Percentiles rank a stretch among this genome's conserved stretches.
Conservation (phyloP, 192 early-diverging fungal species). For the Gamsiella multidivaricata region DNA sequence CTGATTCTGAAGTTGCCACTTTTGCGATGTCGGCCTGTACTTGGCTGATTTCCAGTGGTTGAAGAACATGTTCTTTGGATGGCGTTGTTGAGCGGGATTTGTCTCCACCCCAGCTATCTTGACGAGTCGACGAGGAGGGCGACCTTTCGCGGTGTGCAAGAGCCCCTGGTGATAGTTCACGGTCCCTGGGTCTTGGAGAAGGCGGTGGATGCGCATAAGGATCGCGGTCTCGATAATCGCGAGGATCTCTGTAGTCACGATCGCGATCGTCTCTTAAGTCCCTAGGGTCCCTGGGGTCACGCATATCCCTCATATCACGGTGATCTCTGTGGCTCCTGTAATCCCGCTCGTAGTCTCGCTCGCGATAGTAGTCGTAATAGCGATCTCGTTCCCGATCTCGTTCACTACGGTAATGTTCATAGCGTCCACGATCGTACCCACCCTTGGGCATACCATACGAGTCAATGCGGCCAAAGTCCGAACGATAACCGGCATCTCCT, state of each 20-base stretch:
- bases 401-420: slow-evolving; percentile 43
- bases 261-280: slow-evolving; percentile 27
- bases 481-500: slow-evolving; percentile 28
- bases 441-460: slow-evolving; percentile 34
- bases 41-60: not conserved
- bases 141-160: slow-evolving; percentile 15
- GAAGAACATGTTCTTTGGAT: slow-evolving; percentile 1
- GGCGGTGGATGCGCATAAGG: slow-evolving; percentile 20
- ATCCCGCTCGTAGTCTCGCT: slow-evolving; percentile 43
- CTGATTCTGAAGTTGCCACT: not conserved
- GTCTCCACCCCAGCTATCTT: slow-evolving; percentile 23
- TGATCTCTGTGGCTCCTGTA: slow-evolving; percentile 34
- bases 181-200: slow-evolving; percentile 29
- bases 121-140: slow-evolving; percentile 15
- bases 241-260: slow-evolving; percentile 21
- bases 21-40: not conserved
- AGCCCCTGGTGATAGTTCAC: slow-evolving; percentile 20
- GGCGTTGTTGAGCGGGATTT: slow-evolving; percentile 18
- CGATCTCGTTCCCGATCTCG: slow-evolving; percentile 42
- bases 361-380: slow-evolving; percentile 45
- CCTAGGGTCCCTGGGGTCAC: slow-evolving; percentile 21
- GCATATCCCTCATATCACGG: slow-evolving; percentile 34
- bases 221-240: slow-evolving; percentile 28
- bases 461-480: slow-evolving; percentile 31
- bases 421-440: slow-evolving; percentile 43